These are phyloP conservation scores for Kluyveromyces wickerhamii DNA, from an alignment of 805 yeast species.

Conservation along the genomic window DNA sequence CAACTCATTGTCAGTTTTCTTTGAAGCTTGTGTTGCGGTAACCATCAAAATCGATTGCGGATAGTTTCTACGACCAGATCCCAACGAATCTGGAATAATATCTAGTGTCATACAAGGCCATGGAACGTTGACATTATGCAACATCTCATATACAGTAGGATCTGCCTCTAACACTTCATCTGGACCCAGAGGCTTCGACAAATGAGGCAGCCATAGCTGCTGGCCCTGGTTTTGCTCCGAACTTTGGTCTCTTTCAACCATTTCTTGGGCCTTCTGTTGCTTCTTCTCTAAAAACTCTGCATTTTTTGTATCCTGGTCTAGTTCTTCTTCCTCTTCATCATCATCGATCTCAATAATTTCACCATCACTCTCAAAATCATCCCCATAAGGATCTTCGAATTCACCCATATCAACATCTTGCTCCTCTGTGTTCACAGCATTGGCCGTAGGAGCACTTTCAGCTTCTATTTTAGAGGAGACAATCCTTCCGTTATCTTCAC, in stretches of 20 bases:
- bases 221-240: constrained; percentile 30
- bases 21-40: constrained; percentile 90
- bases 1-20: constrained; percentile 81
- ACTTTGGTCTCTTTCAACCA: constrained; percentile 32
- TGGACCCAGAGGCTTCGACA: constrained; percentile 84
- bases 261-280: constrained; percentile 30
- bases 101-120: constrained; percentile 97
- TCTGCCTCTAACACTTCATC: constrained; percentile 96
- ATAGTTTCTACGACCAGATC: constrained; percentile 78
- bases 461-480: constrained; percentile 35
- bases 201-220: constrained; percentile 74
- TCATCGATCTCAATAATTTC: constrained; percentile 79
- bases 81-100: constrained; percentile 76
- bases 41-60: constrained; percentile 83
- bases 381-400: constrained; percentile 83
- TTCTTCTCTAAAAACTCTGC: constrained; percentile 32
- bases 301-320: constrained; percentile 30
- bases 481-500: constrained; percentile 30
- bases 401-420: constrained; percentile 65
- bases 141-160: constrained; percentile 92
- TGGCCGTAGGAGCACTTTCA: constrained; percentile 17
- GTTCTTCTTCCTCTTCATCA: constrained; percentile 39
- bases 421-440: constrained; percentile 29
- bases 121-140: constrained; percentile 86
- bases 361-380: constrained; percentile 87